These are phyloP conservation scores for Exophiala alcalophila DNA, from an alignment of 2,329 filamentous ascomycete genomes.

Conservation along the genomic window DNA sequence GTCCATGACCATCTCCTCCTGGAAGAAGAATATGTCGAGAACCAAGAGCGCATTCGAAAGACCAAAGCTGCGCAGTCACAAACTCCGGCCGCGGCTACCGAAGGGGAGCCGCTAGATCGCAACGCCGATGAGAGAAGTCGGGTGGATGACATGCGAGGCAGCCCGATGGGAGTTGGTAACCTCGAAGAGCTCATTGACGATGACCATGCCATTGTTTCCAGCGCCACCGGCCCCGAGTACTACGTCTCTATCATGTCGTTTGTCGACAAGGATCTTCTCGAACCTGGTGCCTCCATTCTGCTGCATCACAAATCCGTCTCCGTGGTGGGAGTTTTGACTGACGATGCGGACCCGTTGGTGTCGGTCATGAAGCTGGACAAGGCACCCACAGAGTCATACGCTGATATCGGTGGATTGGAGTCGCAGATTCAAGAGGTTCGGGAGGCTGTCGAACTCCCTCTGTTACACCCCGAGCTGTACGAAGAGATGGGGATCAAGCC, in stretches of 20 bases:
- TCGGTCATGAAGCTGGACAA: slow-evolving; percentile 99
- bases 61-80: slow-evolving; percentile 72
- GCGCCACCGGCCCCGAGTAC: slow-evolving; percentile 95
- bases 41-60: slow-evolving; percentile 93
- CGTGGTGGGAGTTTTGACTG: slow-evolving; percentile 93
- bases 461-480: slow-evolving; percentile 94
- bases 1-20: slow-evolving; percentile 96
- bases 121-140: slow-evolving; percentile 92
- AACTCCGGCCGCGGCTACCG: slow-evolving; percentile 57
- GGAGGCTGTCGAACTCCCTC: slow-evolving; percentile 91
- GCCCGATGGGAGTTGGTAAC: slow-evolving; percentile 96
- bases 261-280: slow-evolving; percentile 95
- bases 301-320: slow-evolving; percentile 97
- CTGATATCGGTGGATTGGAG: slow-evolving; percentile 95
- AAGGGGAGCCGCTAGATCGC: slow-evolving; percentile 75
- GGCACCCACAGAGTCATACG: slow-evolving; percentile 95
- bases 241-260: slow-evolving; percentile 99
- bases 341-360: slow-evolving; percentile 91
- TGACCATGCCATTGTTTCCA: slow-evolving; percentile 97
- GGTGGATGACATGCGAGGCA: slow-evolving; percentile 97
- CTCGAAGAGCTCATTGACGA: slow-evolving; percentile 99
- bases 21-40: slow-evolving; percentile 98
- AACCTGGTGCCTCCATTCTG: slow-evolving; percentile 91
- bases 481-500: slow-evolving; percentile 99
- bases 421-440: slow-evolving; percentile 95